Conservation (phyloP, 352 stramenopile species). For the Globisporangium spinosum region DNA sequence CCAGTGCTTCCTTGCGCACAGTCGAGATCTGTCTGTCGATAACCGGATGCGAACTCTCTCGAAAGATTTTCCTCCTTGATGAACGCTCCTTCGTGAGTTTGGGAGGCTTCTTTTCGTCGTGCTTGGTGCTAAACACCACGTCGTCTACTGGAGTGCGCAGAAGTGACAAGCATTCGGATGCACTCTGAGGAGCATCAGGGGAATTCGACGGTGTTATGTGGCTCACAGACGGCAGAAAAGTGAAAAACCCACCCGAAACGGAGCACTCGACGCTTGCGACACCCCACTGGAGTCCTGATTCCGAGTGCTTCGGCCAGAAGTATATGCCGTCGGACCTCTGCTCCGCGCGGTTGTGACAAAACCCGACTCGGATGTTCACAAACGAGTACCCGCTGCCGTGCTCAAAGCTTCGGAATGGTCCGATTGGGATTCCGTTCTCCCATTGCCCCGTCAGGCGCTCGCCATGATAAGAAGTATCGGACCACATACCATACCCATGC, state of each 20-base stretch:
- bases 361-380: conserved; percentile 66
- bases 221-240: conserved; percentile 49
- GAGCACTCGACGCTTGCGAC: conserved; percentile 80
- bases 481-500: conserved; percentile 70
- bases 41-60: conserved; percentile 21
- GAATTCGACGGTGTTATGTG: conserved; percentile 48
- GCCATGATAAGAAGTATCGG: conserved; percentile 66
- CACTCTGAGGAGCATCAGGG: conserved; percentile 30
- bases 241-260: conserved; percentile 71
- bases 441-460: conserved; percentile 70
- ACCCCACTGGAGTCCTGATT: conserved; percentile 54
- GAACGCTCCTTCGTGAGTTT: conserved; percentile 14
- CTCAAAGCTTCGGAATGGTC: conserved; percentile 71
- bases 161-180: conserved; percentile 33
- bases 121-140: conserved; percentile 47
- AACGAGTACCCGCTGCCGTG: conserved; percentile 75
- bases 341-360: conserved; percentile 52
- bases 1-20: conserved; percentile 23
- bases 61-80: conserved; percentile 21
- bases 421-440: conserved; percentile 64
- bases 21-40: conserved; percentile 5
- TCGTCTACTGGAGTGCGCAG: conserved; percentile 45
- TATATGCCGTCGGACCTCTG: conserved; percentile 31
- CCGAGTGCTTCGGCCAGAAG: conserved; percentile 50
- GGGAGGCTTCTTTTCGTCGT: conserved; percentile 6